Evolutionary conservation across 106 monocot species (phyloP), one percentile per base, ranked within the genome.

Genomic region (Ottelia alismoides): DNA sequence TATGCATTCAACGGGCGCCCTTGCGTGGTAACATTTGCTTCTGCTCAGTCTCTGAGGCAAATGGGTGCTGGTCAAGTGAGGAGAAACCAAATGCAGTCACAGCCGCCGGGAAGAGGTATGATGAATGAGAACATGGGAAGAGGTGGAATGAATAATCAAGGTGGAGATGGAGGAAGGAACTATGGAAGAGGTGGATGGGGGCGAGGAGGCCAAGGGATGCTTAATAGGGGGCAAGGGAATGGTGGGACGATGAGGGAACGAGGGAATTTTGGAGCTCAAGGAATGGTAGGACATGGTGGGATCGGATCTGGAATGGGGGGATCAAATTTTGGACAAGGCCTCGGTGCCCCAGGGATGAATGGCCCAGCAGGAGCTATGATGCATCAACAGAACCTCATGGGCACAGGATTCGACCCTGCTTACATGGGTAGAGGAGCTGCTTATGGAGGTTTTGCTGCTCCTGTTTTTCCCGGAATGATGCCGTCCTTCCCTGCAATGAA

Each of bases 1-100:
- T 77, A 82, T 58, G 0, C 67, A 18, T 92, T 92, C 45, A 86
- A 86, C 61, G 92, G 86, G 0, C 52, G 76, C 25, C 69, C 86
- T 0, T 92, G 92, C 28, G 76, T 86, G 1, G 93, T 88, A 51
- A 84, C 87, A 0, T 78, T 80, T 44, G 80, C 88, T 16, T 64
- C 74, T 0, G 84, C 93, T 0, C 57, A 69, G 6, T 70, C 69
- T 2, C 59, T 87, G 22, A 51, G 84, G 19, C 68, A 74, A 22
- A 80, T 94, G 80, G 73, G 73, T 0, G 66, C 65, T 2, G 28
- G 57, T 16, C 57, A 71, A 22, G 47, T 67, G 25, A 71, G 30
- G 20, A 80, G 65, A 31, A 83, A 58, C 46, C 82, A 65, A 31
- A 43, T 24, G 2, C 72, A 72, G 58, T 24, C 61, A 14, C 85